Base-by-base conservation (phyloP, 2,329 filamentous ascomycete genomes). In the Stemphylium vesicarium region DNA sequence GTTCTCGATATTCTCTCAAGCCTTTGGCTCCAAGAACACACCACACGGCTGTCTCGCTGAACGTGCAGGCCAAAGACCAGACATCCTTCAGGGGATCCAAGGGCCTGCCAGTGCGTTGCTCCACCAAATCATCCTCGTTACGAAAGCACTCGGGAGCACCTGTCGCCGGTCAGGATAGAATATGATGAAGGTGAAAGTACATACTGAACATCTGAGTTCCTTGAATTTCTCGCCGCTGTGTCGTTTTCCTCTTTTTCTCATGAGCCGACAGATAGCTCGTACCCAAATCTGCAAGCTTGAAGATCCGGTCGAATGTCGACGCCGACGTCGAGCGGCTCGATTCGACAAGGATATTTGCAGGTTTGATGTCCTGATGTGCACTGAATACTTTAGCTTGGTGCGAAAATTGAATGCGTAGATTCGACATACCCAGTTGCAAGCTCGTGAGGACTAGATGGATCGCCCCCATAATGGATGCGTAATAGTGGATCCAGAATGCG, bases 361-460 rank as follows among this genome's bases (percentile, higher is more conserved):
- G 69, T 57, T 80, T 81, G 49, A 81, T 64, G 67, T 81, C 79
- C 7, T 74, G 70, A 47, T 80, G 77, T 63, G 76, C 75, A 1
- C 75, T 79, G 11, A 1, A 29, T 2, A 2, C 3, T 16, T 53
- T 10, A 55, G 44, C 20, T 10, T 1, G 3, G 24, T 29, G 26
- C 2, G 26, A 29, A 11, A 11, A 29, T 11, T 29, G 26, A 29
- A 29, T 11, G 26, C 4, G 9, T 11, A 11, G 8, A 29, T 11
- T 2, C 8, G 10, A 29, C 35, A 1, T 39, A 48, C 45, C 45
- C 45, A 6, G 5, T 8, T 41, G 29, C 59, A 47, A 8, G 40
- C 11, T 29, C 22, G 31, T 43, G 15, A 6, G 1, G 31, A 4
- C 56, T 11, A 3, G 50, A 13, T 13, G 47, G 43, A 33, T 56